Evolutionary conservation across 441 rosid genomes (phyloP).

Genomic region (Omphalea diandra): DNA sequence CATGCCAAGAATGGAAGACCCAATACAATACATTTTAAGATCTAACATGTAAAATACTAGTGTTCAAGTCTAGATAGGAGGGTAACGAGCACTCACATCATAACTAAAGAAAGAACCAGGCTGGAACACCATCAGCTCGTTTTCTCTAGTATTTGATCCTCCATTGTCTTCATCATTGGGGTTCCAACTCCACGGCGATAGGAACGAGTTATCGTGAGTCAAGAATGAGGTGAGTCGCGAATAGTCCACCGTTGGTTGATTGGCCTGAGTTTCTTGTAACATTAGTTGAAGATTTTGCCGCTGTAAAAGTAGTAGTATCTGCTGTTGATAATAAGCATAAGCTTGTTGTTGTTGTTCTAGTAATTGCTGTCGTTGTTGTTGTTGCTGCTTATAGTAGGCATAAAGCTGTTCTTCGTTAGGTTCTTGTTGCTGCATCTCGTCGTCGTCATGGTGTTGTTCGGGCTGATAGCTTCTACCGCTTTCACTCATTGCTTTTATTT

Average conservation of each 20-base stretch:
- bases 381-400: neutral
- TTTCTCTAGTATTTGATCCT: neutral
- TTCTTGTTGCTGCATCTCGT: neutral
- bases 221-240: neutral
- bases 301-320: neutral
- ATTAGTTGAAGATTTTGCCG: neutral
- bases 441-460: neutral
- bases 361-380: too few species aligned
- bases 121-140: neutral
- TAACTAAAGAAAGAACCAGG: neutral
- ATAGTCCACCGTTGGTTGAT: too few species aligned
- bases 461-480: neutral
- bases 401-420: neutral
- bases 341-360: too few species aligned
- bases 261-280: neutral
- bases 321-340: neutral
- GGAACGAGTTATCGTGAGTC: neutral
- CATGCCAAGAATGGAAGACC: too few species aligned
- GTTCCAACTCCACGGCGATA: conserved; percentile 5
- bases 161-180: neutral
- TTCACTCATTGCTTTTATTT: neutral
- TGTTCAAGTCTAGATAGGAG: too few species aligned
- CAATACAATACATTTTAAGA: too few species aligned
- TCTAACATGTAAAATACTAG: too few species aligned
- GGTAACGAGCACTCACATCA: too few species aligned